phyloP scores from a whole-genome alignment of 1,284 basidiomycete genomes.

The Ustilago tritici region DNA sequence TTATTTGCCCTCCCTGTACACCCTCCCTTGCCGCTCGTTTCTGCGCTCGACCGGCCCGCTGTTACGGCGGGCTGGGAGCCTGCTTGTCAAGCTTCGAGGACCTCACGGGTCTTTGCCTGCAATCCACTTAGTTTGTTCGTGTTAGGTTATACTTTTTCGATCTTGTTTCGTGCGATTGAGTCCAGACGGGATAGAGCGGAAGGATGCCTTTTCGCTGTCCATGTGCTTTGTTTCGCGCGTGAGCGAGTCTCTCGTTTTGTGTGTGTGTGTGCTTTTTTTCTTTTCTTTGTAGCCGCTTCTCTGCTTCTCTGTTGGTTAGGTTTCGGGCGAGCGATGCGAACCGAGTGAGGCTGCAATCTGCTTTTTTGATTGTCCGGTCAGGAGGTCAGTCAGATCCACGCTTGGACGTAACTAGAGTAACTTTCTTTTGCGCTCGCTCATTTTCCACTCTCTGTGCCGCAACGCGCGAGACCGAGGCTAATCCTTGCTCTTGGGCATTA shows the following conservation, averaged over 20 bases:
- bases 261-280: too few relatives aligned
- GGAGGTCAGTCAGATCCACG: slow-evolving; percentile 17
- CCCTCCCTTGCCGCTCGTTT: too few relatives aligned
- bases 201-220: background rate
- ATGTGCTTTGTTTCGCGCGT: background rate
- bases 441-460: background rate
- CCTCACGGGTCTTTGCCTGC: too few relatives aligned
- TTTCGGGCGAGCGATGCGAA: background rate
- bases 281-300: background rate
- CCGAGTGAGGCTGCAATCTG: background rate
- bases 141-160: too few relatives aligned
- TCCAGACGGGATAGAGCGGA: background rate
- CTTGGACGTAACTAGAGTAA: background rate
- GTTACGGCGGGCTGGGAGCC: too few relatives aligned
- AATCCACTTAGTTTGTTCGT: too few relatives aligned
- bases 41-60: too few relatives aligned
- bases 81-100: too few relatives aligned
- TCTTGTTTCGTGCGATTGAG: too few relatives aligned
- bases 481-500: background rate
- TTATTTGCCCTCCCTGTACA: too few relatives aligned
- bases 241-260: too few relatives aligned
- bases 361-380: slow-evolving; percentile 8
- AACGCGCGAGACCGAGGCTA: background rate
- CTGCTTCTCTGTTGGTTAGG: background rate
- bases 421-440: background rate